Percentiles rank a stretch among this genome's conserved stretches.
phyloP scores from a whole-genome alignment of 495 filamentous ascomycete species.

The Penicillium cataractarum region DNA sequence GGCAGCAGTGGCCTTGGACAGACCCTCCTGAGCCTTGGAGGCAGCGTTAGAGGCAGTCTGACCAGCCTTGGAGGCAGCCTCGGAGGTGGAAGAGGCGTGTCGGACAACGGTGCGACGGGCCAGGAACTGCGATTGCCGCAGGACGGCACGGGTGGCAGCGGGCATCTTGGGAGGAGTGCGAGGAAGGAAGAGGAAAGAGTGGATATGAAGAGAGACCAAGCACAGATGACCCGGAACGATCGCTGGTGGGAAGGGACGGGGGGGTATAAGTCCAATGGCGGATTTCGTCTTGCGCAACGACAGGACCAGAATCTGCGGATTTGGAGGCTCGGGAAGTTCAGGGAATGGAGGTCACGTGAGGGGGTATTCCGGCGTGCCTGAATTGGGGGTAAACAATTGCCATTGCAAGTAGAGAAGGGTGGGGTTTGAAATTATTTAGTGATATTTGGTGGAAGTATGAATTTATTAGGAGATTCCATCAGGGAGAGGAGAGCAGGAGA shows the following conservation, averaged over 20 bases:
- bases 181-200: constrained; percentile 30
- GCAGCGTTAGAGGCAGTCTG: constrained; percentile 64
- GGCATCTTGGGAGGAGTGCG: constrained; percentile 48
- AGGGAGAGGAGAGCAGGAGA: background rate
- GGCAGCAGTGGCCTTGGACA: constrained; percentile 78
- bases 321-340: constrained; percentile 51
- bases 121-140: constrained; percentile 63
- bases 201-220: constrained; percentile 28
- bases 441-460: too few relatives aligned
- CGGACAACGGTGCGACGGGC: constrained; percentile 59
- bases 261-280: constrained; percentile 46
- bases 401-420: background rate
- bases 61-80: constrained; percentile 71
- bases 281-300: constrained; percentile 45
- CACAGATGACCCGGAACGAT: constrained; percentile 33
- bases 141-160: constrained; percentile 59
- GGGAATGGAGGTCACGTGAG: constrained; percentile 40
- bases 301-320: constrained; percentile 49
- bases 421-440: background rate
- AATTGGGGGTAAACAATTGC: constrained; percentile 6
- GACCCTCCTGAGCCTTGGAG: constrained; percentile 81
- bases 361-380: background rate
- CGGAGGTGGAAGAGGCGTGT: constrained; percentile 67
- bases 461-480: background rate
- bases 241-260: constrained; percentile 36